phyloP scores from a whole-genome alignment of 768 basidiomycete species.

The Hericium coralloides region DNA sequence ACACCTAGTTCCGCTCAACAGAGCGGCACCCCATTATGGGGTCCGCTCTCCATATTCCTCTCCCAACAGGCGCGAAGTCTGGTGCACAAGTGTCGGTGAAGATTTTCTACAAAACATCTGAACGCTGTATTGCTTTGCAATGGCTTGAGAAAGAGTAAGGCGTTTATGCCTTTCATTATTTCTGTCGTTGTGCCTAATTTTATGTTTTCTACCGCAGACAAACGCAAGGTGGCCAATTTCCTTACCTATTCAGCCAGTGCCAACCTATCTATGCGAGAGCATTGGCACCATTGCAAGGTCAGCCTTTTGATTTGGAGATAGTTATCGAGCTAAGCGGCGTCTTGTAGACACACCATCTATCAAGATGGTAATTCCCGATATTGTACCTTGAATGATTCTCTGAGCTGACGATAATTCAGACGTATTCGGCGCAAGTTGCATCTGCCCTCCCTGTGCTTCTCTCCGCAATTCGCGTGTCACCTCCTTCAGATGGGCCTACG shows the following conservation, averaged over 20 bases:
- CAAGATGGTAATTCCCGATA: constrained; percentile 51
- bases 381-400: background rate
- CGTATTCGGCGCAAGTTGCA: constrained; percentile 72
- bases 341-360: constrained; percentile 74
- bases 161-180: background rate
- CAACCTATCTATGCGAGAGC: constrained; percentile 87
- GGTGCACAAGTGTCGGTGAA: constrained; percentile 28
- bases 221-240: constrained; percentile 78
- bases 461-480: constrained; percentile 74
- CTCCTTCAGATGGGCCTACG: constrained; percentile 56
- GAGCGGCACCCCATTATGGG: constrained; percentile 31
- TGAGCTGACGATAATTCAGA: constrained; percentile 30
- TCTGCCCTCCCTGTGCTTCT: constrained; percentile 82
- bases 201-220: constrained; percentile 35
- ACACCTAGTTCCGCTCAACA: constrained; percentile 20
- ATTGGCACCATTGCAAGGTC: constrained; percentile 73
- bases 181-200: background rate
- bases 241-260: constrained; percentile 88
- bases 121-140: constrained; percentile 38
- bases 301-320: background rate
- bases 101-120: constrained; percentile 37
- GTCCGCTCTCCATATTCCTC: constrained; percentile 28
- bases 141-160: constrained; percentile 41
- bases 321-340: background rate
- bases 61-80: constrained; percentile 16